Percentiles rank a stretch among this genome's conserved stretches.
phyloP scores from a whole-genome alignment of 371 early-diverging fungal species.

The Phascolomyces articulosus region DNA sequence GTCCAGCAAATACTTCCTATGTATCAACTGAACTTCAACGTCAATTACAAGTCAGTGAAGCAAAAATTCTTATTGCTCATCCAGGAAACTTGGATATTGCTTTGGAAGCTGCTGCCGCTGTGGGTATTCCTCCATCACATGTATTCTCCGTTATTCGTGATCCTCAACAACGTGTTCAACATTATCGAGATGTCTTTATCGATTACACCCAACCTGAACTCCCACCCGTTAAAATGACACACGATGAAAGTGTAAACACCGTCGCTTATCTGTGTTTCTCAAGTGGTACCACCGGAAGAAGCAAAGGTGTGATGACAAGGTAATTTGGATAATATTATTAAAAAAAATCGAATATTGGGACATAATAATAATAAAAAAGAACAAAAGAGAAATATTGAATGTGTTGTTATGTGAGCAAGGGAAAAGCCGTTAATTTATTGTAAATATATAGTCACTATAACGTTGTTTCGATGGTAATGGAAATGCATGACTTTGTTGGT shows the following conservation, averaged over 20 bases:
- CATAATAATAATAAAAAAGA: not conserved
- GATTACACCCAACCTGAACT: constrained; percentile 6
- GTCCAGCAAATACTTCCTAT: constrained; percentile 73
- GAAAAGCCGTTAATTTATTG: not conserved
- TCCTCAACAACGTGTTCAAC: constrained; percentile 10
- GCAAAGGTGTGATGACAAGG: constrained; percentile 28
- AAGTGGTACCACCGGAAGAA: constrained; percentile 29
- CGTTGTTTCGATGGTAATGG: constrained; percentile 12
- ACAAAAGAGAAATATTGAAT: not conserved
- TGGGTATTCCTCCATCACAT: constrained; percentile 33
- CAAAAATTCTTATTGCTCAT: constrained; percentile 53
- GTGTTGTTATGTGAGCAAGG: too few relatives aligned
- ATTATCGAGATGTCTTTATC: constrained; percentile 13
- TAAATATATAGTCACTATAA: constrained; percentile 8
- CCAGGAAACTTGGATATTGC: constrained; percentile 45
- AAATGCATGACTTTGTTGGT: constrained; percentile 9
- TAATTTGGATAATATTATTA: not conserved
- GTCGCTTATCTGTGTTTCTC: constrained; percentile 23
- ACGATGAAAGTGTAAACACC: constrained; percentile 9
- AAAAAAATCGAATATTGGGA: not conserved
- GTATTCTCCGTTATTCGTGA: constrained; percentile 13
- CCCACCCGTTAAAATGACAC: constrained; percentile 5
- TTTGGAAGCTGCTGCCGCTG: constrained; percentile 49
- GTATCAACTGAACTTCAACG: constrained; percentile 67
- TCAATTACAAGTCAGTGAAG: constrained; percentile 67